These are phyloP conservation scores for Verticillium tricorpus DNA, from an alignment of 2,329 filamentous ascomycete species.

Conservation along the genomic window DNA sequence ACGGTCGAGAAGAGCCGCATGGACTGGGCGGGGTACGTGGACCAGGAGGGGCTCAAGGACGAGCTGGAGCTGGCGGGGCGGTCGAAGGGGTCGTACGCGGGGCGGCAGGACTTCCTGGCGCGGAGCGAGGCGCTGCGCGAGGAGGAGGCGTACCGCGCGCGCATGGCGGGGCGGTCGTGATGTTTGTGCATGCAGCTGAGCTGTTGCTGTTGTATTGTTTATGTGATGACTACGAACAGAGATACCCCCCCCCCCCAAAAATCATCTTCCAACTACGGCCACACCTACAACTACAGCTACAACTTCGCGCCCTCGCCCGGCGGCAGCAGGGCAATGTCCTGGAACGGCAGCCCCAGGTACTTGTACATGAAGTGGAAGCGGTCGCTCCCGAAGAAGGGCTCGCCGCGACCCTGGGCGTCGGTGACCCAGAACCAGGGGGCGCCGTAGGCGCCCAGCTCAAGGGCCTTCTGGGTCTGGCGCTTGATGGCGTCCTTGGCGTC, in stretches of 20 bases:
- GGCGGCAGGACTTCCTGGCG: constrained; percentile 60
- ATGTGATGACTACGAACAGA: constrained; percentile 2
- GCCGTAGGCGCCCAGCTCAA: constrained; percentile 68
- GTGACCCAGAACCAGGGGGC: constrained; percentile 71
- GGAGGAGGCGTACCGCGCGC: constrained; percentile 52
- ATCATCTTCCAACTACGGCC: not conserved
- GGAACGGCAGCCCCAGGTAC: constrained; percentile 57
- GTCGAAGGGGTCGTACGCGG: constrained; percentile 59
- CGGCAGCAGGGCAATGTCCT: constrained; percentile 42
- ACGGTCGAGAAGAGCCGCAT: constrained; percentile 69
- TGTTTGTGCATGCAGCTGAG: not conserved
- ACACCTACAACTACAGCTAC: not conserved
- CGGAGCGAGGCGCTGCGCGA: constrained; percentile 60
- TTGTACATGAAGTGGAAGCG: constrained; percentile 67
- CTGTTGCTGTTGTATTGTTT: not conserved
- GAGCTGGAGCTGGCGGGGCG: constrained; percentile 61
- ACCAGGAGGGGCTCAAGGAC: constrained; percentile 66
- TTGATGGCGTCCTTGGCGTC: constrained; percentile 43
- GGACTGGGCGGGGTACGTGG: constrained; percentile 69
- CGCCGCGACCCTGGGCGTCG: constrained; percentile 50
- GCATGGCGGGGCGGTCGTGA: constrained; percentile 36
- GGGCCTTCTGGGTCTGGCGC: constrained; percentile 53
- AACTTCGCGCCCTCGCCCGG: constrained; percentile 5
- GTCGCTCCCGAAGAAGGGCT: constrained; percentile 77
- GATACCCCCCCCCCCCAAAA: constrained; percentile 11